Base-by-base conservation (phyloP, 345 rosid species). In the Salix purpurea region DNA sequence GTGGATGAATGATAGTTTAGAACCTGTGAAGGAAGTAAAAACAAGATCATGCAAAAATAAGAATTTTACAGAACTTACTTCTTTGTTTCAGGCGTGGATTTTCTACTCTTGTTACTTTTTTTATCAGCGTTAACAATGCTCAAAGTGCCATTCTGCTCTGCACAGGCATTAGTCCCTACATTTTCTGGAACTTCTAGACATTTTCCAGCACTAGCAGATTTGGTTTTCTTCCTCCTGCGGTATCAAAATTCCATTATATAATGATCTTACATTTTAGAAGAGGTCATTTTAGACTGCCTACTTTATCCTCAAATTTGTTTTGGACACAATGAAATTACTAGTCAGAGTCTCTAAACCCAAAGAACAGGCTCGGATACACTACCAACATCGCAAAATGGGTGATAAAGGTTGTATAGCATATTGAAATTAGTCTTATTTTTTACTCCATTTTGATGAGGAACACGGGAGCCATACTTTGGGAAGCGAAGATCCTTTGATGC, bases 151-250 rank as follows among this genome's bases (percentile, higher is more conserved):
- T 73, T 73, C 85, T 83, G 81, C 81, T 70, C 71, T 11, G 23
- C 68, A 74, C 13, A 13, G 69, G 30, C 78, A 40, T 65, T 67
- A 50, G 74, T 66, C 26, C 24, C 75, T 74, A 44, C 81, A 88
- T 80, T 75, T 77, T 71, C 70, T 58, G 65, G 5, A 70, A 34
- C 71, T 34, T 21, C 74, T 7, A 71, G 79, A 76, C 72, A 67
- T 75, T 86, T 89, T 80, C 88, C 89, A 76, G 76, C 80, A 67
- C 77, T 26, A 37, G 78, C 67, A 83, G 85, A 34, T 88, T 86
- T 90, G 75, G 81, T 85, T 81, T 89, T 92, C 88, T 92, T 92
- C 85, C 77, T 86, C 91, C 98, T 93, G 83, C 34, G 78, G 82
- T 14, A 60, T 34, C 71, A 62, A 73, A 73, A 30, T 5, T 16